Conservation (phyloP, 805 yeast species). For the Wickerhamiella sergipiensis region DNA sequence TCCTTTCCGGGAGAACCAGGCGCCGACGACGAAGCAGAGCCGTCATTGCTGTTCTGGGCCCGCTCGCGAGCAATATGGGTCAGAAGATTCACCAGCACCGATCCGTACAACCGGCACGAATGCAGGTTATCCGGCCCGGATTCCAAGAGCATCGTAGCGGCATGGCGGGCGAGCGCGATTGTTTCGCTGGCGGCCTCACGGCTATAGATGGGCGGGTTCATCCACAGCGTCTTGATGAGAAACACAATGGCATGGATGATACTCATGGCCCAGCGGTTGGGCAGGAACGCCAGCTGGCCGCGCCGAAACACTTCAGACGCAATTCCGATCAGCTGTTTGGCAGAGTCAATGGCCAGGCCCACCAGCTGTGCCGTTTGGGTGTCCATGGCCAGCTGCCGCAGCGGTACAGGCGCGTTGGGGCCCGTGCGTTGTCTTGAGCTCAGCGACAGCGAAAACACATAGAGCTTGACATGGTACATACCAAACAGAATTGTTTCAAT, state of each 20-base stretch:
- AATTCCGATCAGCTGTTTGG: constrained; percentile 60
- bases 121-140: constrained; percentile 4
- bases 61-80: constrained; percentile 2
- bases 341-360: constrained; percentile 70
- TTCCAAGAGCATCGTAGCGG: background rate
- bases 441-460: constrained; percentile 72
- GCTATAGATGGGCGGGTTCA: constrained; percentile 12
- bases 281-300: constrained; percentile 59
- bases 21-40: background rate
- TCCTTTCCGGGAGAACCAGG: background rate
- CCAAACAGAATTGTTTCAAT: constrained; percentile 67
- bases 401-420: constrained; percentile 31
- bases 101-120: constrained; percentile 9
- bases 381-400: constrained; percentile 34
- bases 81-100: constrained; percentile 50
- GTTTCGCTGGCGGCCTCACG: constrained; percentile 1
- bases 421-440: constrained; percentile 28
- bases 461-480: constrained; percentile 70
- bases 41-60: background rate
- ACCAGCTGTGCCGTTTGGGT: constrained; percentile 49
- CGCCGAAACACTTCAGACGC: constrained; percentile 53
- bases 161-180: background rate
- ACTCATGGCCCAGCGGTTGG: constrained; percentile 83
- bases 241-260: constrained; percentile 82
- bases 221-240: constrained; percentile 62